Conservation (phyloP, 768 basidiomycete genomes). For the Strobilomyces dryophilus region DNA sequence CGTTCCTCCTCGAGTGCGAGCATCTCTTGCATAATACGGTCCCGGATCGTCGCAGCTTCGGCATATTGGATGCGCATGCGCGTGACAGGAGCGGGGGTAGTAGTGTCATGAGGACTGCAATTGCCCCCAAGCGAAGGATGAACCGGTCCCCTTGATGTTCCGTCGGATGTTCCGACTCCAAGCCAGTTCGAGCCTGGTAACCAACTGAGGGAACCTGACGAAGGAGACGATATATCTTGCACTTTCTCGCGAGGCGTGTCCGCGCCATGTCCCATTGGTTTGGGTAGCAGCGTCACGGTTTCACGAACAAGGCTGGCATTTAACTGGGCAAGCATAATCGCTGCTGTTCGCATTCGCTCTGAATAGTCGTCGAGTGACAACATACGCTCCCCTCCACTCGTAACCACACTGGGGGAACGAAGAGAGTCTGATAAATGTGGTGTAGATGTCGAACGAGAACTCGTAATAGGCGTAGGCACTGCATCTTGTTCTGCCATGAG, state of each 20-base stretch:
- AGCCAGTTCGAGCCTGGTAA: slow-evolving; percentile 57
- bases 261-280: slow-evolving; percentile 4
- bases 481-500: slow-evolving; percentile 38
- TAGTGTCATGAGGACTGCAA: slow-evolving; percentile 21
- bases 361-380: slow-evolving; percentile 96
- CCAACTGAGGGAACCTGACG: slow-evolving; percentile 42
- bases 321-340: slow-evolving; percentile 96
- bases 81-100: slow-evolving; percentile 31
- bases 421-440: background rate
- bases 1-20: slow-evolving; percentile 92
- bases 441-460: slow-evolving; percentile 5
- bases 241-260: slow-evolving; percentile 1
- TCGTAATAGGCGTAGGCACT: slow-evolving; percentile 7
- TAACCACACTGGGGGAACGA: background rate
- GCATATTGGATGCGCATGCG: slow-evolving; percentile 74
- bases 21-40: slow-evolving; percentile 99
- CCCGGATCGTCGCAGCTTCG: slow-evolving; percentile 87
- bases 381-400: slow-evolving; percentile 10
- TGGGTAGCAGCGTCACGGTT: slow-evolving; percentile 30
- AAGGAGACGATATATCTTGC: slow-evolving; percentile 12
- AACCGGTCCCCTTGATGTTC: slow-evolving; percentile 22
- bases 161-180: slow-evolving; percentile 17
- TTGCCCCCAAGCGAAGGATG: slow-evolving; percentile 31
- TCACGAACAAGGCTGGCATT: slow-evolving; percentile 75
- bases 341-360: slow-evolving; percentile 96